phyloP scores from a whole-genome alignment of 805 yeast species.

The Wickerhamiella occidentalis region DNA sequence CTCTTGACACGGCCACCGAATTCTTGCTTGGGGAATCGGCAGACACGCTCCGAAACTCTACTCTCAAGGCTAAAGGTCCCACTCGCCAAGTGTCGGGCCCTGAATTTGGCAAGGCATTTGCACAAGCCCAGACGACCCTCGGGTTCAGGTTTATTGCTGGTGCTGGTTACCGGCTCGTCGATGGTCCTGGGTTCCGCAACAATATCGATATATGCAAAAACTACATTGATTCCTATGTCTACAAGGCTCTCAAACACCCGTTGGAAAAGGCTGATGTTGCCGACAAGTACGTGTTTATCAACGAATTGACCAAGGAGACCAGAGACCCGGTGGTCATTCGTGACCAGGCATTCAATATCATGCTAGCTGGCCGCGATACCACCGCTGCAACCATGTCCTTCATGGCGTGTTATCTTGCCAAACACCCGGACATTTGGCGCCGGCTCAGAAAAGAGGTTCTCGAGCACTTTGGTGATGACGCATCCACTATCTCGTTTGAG shows the following conservation, averaged over 20 bases:
- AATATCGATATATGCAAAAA: conserved; percentile 26
- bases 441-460: conserved; percentile 27
- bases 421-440: conserved; percentile 27
- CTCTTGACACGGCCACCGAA: conserved; percentile 23
- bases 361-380: conserved; percentile 37
- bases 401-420: conserved; percentile 31
- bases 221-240: conserved; percentile 33
- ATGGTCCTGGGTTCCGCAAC: conserved; percentile 26
- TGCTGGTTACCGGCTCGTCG: conserved; percentile 18
- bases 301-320: conserved; percentile 18
- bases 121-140: conserved; percentile 15
- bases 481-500: conserved; percentile 27
- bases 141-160: conserved; percentile 18
- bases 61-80: conserved; percentile 27
- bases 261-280: conserved; percentile 14
- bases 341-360: conserved; percentile 34
- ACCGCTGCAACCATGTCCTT: conserved; percentile 36
- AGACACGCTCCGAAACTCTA: conserved; percentile 19
- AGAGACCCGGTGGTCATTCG: conserved; percentile 30
- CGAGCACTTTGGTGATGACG: conserved; percentile 23
- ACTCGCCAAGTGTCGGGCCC: conserved; percentile 14
- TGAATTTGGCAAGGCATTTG: conserved; percentile 18
- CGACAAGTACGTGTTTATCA: conserved; percentile 25
- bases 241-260: conserved; percentile 28
- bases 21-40: conserved; percentile 22